Evolutionary conservation across 208 protist genomes (phyloP), one percentile per base, ranked within the genome.

Genomic region (Lotmaria passim): DNA sequence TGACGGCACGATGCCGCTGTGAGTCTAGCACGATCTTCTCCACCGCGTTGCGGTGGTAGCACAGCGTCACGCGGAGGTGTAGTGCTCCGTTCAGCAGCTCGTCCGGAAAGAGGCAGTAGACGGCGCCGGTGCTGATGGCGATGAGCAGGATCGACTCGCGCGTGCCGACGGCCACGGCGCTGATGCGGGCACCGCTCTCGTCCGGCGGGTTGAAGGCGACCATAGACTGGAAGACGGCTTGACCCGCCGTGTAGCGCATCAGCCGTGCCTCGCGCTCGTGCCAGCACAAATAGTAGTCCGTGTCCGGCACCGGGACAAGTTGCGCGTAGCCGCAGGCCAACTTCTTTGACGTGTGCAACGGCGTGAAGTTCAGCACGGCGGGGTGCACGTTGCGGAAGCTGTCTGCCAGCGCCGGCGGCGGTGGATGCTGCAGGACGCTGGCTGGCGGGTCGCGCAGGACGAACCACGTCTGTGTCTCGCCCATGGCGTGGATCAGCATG

Each of bases 101-200:
- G 56, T 82, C 79, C 1, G 85, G 85, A 66, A 72, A 86, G 33
- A 96, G 71, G 75, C 77, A 93, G 59, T 91, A 91, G 26, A 94
- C 75, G 12, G 81, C 76, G 12, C 91, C 91, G 62, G 53, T 89
- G 69, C 69, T 83, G 23, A 75, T 70, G 7, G 77, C 89, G 44
- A 94, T 63, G 28, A 89, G 60, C 43, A 96, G 50, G 8, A 93
- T 53, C 14, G 82, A 87, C 73, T 93, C 91, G 21, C 85, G 81
- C 24, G 77, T 43, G 62, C 83, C 83, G 19, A 83, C 86, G 21
- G 66, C 74, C 28, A 93, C 73, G 43, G 82, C 71, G 61, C 75
- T 91, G 44, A 96, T 85, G 67, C 53, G 77, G 46, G 81, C 53
- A 19, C 79, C 58, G 64, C 70, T 79, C 24, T 85, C 81, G 24